Base-by-base conservation (phyloP, 2,329 filamentous ascomycete species). In the Sphaerulina musiva region DNA sequence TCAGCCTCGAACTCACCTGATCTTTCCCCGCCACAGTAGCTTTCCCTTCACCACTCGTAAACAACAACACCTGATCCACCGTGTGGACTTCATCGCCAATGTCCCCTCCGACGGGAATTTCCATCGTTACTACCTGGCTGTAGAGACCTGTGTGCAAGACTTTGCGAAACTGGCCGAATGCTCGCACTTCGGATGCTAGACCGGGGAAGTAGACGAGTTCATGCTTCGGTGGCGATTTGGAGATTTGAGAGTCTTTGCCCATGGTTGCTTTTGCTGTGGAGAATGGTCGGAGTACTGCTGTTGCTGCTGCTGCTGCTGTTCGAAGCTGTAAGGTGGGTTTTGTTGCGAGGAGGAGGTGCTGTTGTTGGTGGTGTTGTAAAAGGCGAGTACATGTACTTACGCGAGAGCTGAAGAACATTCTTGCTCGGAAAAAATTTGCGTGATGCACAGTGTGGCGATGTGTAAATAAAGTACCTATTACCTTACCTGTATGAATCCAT, bases 71-170 rank as follows among this genome's bases (percentile, higher is more conserved):
- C 60, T 85, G 82, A 58, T 85, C 82, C 38, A 84, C 81, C 0
- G 78, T 79, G 65, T 85, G 82, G 56, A 83, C 81, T 69, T 85
- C 81, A 49, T 85, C 81, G n/a, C 82, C 81, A 60, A 85, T 85
- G 31, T 85, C 81, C 2, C 82, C 81, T 11, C 76, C 77, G 0
- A 82, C 78, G 0, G 82, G 82, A 0, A 85, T 75, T 42, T 81
- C 82, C 82, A 85, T 85, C 0, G 82, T 74, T 0, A 85, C 82
- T 7, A 85, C 68, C 66, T 85, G 82, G 9, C 75, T 77, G 66
- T 84, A 84, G 6, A 85, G 69, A 0, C 82, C 82, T 1, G 82
- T 85, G 68, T 78, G 82, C 11, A 85, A 68, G 20, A 85, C 81
- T 34, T 78, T 80, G 3, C 82, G 73, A 64, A 84, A 85, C 54